Conservation (phyloP, 2,329 filamentous ascomycete genomes). For the Fusarium ambrosium region DNA sequence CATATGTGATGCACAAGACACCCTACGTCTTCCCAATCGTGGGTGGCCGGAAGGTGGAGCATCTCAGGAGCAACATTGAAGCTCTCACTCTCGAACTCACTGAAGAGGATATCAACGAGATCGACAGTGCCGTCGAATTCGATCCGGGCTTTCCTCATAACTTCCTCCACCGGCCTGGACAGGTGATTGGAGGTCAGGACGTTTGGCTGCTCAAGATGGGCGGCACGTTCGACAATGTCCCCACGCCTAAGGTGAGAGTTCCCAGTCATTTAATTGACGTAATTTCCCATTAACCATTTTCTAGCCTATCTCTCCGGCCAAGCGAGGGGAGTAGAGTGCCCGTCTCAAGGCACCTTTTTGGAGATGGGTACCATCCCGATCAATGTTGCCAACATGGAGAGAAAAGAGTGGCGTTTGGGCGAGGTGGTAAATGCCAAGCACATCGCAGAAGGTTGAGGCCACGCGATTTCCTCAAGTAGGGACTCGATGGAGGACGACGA, state of each 20-base stretch:
- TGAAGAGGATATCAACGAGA: slow-evolving; percentile 73
- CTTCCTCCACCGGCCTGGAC: slow-evolving; percentile 64
- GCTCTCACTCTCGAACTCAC: slow-evolving; percentile 72
- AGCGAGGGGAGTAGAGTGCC: slow-evolving; percentile 58
- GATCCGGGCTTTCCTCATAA: slow-evolving; percentile 76
- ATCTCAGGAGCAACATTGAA: slow-evolving; percentile 78
- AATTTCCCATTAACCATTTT: slow-evolving; percentile 1
- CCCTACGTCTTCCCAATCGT: slow-evolving; percentile 81
- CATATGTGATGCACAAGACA: slow-evolving; percentile 80
- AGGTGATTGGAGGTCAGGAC: slow-evolving; percentile 55
- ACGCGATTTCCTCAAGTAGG: neutral
- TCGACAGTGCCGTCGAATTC: slow-evolving; percentile 73
- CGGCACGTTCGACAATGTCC: slow-evolving; percentile 66
- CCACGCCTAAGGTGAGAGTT: slow-evolving; percentile 53
- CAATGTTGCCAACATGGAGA: slow-evolving; percentile 27
- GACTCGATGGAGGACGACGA: neutral
- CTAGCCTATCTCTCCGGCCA: slow-evolving; percentile 58
- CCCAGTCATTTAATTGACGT: no score
- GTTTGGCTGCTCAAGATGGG: slow-evolving; percentile 62
- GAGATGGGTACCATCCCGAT: slow-evolving; percentile 49
- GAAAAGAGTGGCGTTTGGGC: slow-evolving; percentile 6
- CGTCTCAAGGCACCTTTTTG: slow-evolving; percentile 49
- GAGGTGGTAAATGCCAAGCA: slow-evolving; percentile 12
- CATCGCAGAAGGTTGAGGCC: neutral
- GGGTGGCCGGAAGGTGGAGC: slow-evolving; percentile 77